Percentiles rank a stretch among this genome's conserved stretches.
Evolutionary conservation across 768 basidiomycete species (phyloP).

Genomic region (Mycena maculata): DNA sequence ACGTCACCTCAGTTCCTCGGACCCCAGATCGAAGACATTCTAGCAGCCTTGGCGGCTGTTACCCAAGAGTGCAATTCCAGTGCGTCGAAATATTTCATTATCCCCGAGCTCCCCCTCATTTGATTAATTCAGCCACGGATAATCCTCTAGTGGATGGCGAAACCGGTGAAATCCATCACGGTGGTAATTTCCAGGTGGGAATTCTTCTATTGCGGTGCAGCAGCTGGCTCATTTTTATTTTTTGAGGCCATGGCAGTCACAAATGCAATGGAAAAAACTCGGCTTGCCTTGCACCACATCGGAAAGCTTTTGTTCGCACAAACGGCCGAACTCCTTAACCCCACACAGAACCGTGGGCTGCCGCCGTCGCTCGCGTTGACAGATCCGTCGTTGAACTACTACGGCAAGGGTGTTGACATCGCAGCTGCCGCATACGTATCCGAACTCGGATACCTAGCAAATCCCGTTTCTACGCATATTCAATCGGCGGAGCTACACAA

Average conservation of each 20-base stretch:
- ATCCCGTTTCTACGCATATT: constrained; percentile 82
- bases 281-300: constrained; percentile 75
- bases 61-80: constrained; percentile 84
- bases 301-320: constrained; percentile 80
- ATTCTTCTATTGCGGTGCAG: too few species aligned
- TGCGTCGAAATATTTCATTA: too few species aligned
- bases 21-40: constrained; percentile 81
- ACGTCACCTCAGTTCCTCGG: constrained; percentile 84
- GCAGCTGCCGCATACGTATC: constrained; percentile 82
- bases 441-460: constrained; percentile 82
- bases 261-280: constrained; percentile 88
- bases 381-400: constrained; percentile 82
- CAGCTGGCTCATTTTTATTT: too few species aligned
- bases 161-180: constrained; percentile 74
- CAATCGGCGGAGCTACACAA: constrained; percentile 91
- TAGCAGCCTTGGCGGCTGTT: constrained; percentile 67
- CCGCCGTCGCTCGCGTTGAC: constrained; percentile 80
- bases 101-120: background rate
- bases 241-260: constrained; percentile 83
- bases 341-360: constrained; percentile 80
- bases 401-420: constrained; percentile 83
- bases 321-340: constrained; percentile 80
- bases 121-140: constrained; percentile 69
- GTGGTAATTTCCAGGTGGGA: constrained; percentile 95
- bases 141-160: constrained; percentile 83